Base-by-base conservation (phyloP, 1,284 basidiomycete genomes). In the Cutaneotrichosporon spelunceum region DNA sequence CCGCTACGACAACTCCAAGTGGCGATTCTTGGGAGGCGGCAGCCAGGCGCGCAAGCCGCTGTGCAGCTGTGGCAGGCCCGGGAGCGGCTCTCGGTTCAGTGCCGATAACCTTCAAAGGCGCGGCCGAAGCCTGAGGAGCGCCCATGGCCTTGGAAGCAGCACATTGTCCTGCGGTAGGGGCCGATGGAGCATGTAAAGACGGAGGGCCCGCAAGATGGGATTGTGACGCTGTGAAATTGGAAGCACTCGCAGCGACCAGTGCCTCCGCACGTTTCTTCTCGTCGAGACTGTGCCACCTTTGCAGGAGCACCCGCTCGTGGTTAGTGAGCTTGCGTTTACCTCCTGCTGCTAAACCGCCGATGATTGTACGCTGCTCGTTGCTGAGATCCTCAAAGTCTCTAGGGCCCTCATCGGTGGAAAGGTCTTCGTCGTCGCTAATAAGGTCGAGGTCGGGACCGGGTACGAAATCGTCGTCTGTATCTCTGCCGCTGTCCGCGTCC, bases 311-410 rank as follows among this genome's bases (percentile, higher is more conserved):
- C 2, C 56, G 45, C 39, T 62, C 61, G 29, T 55, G 53, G n/a
- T 59, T 55, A 0, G 50, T 58, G 16, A 58, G 53, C 56, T 58
- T 62, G 34, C 21, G 30, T 27, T 27, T 36, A 14, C 26, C 53
- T 8, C 26, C 53, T 8, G 45, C 53, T 13, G 21, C 33, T 10
- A 42, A 23, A 7, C 30, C 34, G 23, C 26, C 53, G 44, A 48
- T 26, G n/a, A 29, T 39, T 9, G 49, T 19, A 4, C 29, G 26
- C 26, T 50, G 36, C 10, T 48, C 50, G 27, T 49, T 23, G 24
- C 23, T 39, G 47, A 64, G 62, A 23, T 64, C 63, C 14, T 53
- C 50, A 9, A 56, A 33, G 33, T 49, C 45, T 3, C 52, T 57
- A 2, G 60, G 57, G 0, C 44, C 49, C 4, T 52, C 49, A 21